Evolutionary conservation across 202 grass and related monocot species (phyloP).

Genomic region (Zizania palustris): DNA sequence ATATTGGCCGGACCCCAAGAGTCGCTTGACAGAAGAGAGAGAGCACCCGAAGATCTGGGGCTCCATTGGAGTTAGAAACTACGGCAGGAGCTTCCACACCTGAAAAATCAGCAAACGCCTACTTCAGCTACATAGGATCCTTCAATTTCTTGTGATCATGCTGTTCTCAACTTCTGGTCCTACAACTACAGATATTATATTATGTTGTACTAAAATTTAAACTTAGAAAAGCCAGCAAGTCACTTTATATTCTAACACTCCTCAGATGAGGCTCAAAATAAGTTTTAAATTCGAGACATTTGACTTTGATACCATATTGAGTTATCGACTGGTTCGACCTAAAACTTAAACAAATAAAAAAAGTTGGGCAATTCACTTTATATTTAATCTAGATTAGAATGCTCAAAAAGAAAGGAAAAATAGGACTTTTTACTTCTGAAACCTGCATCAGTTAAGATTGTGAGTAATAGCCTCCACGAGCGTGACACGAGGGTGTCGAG

Average conservation of each 20-base stretch:
- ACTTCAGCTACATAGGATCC: neutral
- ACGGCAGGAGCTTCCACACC: conserved; percentile 40
- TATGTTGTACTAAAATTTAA: too few relatives aligned
- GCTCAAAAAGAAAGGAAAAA: neutral
- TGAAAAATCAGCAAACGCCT: neutral
- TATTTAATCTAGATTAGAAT: neutral
- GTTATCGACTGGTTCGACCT: too few relatives aligned
- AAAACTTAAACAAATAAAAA: too few relatives aligned
- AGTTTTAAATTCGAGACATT: too few relatives aligned
- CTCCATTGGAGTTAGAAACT: conserved; percentile 23
- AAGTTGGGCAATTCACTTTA: too few relatives aligned
- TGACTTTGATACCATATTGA: too few relatives aligned
- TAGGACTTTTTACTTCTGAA: neutral
- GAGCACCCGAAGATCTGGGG: conserved; percentile 56
- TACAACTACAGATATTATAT: neutral
- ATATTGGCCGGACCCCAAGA: conserved; percentile 17
- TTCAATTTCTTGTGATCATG: neutral
- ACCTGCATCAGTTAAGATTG: neutral
- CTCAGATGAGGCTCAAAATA: too few relatives aligned
- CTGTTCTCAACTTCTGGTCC: neutral
- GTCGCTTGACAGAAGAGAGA: conserved; percentile 68
- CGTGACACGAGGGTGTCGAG: too few relatives aligned
- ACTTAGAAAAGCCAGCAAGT: too few relatives aligned
- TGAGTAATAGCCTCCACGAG: too few relatives aligned
- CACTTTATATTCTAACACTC: too few relatives aligned